phyloP scores from a whole-genome alignment of 768 basidiomycete species.

The Sistotremastrum suecicum region DNA sequence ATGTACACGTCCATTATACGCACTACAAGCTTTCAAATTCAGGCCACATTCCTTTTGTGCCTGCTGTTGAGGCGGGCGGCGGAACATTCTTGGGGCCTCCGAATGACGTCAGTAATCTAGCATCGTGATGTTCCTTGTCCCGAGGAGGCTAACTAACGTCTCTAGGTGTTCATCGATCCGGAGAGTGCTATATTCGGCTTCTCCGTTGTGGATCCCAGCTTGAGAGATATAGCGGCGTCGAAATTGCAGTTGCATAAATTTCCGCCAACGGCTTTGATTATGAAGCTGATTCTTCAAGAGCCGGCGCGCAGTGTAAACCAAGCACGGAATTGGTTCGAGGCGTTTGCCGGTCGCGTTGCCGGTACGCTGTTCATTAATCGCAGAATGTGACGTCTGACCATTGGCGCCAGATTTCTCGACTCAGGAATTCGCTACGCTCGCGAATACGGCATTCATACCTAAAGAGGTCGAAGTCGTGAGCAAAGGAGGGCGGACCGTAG shows the following conservation, averaged over 20 bases:
- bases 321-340: conserved; percentile 54
- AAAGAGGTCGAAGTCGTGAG: conserved; percentile 12
- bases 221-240: conserved; percentile 34
- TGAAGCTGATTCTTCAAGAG: conserved; percentile 41
- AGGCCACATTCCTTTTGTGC: conserved; percentile 59
- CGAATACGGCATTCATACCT: conserved; percentile 55
- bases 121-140: neutral
- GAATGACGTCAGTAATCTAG: conserved; percentile 35
- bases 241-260: conserved; percentile 61
- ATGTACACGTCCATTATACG: conserved; percentile 44
- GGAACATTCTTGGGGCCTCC: conserved; percentile 39
- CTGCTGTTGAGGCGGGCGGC: conserved; percentile 44
- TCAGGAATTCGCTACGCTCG: conserved; percentile 41
- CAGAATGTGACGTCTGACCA: neutral
- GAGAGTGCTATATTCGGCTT: conserved; percentile 73
- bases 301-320: conserved; percentile 39
- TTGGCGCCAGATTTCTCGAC: conserved; percentile 38
- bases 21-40: conserved; percentile 45
- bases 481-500: conserved; percentile 12
- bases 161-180: conserved; percentile 53
- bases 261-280: conserved; percentile 48
- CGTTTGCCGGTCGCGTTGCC: conserved; percentile 47
- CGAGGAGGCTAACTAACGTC: neutral
- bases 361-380: conserved; percentile 26
- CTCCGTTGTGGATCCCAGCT: conserved; percentile 39